Percentiles rank a stretch among this genome's conserved stretches.
Evolutionary conservation across 306 rosid species (phyloP).

Genomic region (Sphenostylis stenocarpa): DNA sequence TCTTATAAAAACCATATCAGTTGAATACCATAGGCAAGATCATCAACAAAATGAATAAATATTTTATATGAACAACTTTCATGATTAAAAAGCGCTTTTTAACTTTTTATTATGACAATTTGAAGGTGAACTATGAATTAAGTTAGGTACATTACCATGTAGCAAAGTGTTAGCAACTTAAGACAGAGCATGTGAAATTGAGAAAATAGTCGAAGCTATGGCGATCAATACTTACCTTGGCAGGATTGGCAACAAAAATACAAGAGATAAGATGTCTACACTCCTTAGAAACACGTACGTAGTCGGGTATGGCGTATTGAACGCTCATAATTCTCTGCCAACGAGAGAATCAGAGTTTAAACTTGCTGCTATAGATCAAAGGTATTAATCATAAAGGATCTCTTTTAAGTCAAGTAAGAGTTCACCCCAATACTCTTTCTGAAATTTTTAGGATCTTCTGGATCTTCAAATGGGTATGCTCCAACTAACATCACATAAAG

Average conservation of each 20-base stretch:
- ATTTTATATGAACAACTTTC: too few species aligned
- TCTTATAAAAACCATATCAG: too few species aligned
- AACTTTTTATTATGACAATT: neutral
- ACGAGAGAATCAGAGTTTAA: conserved; percentile 25
- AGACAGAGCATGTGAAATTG: too few species aligned
- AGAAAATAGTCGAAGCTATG: too few species aligned
- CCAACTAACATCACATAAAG: conserved; percentile 90
- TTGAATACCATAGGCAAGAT: too few species aligned
- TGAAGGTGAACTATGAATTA: neutral
- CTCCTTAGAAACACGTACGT: conserved; percentile 66
- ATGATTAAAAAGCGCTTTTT: neutral
- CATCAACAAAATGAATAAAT: too few species aligned
- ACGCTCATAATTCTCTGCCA: conserved; percentile 78
- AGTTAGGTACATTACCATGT: neutral
- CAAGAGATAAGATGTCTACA: conserved; percentile 72
- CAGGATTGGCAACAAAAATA: conserved; percentile 81
- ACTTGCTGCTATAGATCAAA: conserved; percentile 17
- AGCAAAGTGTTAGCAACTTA: too few species aligned
- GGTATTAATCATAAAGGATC: neutral
- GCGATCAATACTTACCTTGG: too few species aligned
- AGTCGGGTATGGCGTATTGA: conserved; percentile 83
- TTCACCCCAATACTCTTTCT: conserved; percentile 70
- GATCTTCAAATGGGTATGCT: conserved; percentile 95
- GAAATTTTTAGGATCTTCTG: conserved; percentile 76
- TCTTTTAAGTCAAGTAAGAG: conserved; percentile 14